Evolutionary conservation across 768 basidiomycete genomes (phyloP).

Genomic region (Punctularia strigosozonata): DNA sequence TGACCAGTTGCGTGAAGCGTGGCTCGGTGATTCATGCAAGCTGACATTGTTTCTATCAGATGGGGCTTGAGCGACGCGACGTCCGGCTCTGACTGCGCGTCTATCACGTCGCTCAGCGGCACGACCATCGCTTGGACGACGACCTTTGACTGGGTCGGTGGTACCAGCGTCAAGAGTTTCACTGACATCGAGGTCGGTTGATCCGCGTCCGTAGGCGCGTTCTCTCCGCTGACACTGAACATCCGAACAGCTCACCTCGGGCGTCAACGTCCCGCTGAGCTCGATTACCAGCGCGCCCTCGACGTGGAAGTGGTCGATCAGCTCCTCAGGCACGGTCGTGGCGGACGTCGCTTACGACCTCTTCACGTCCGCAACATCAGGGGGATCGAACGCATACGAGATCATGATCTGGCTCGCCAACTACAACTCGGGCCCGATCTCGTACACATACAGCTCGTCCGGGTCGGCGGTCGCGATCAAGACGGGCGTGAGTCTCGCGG

Average conservation of each 20-base stretch:
- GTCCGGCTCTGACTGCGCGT: slow-evolving; percentile 41
- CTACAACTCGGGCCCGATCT: slow-evolving; percentile 47
- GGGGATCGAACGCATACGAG: slow-evolving; percentile 32
- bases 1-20: too few relatives aligned
- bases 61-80: slow-evolving; percentile 27
- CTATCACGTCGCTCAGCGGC: slow-evolving; percentile 30
- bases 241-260: slow-evolving; percentile 32
- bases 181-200: slow-evolving; percentile 48
- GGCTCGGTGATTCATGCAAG: too few relatives aligned
- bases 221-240: too few relatives aligned
- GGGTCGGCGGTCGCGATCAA: slow-evolving; percentile 37
- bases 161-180: slow-evolving; percentile 46
- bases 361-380: slow-evolving; percentile 42
- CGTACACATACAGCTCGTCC: slow-evolving; percentile 29
- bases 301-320: slow-evolving; percentile 47
- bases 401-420: slow-evolving; percentile 62
- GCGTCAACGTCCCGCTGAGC: slow-evolving; percentile 42
- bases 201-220: too few relatives aligned
- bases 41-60: too few relatives aligned
- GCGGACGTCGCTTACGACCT: slow-evolving; percentile 52
- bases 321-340: too few relatives aligned
- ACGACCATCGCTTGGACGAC: slow-evolving; percentile 37
- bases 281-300: slow-evolving; percentile 41
- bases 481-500: slow-evolving; percentile 32
- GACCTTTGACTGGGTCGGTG: slow-evolving; percentile 42